Evolutionary conservation across 2,329 filamentous ascomycete genomes (phyloP), one percentile per base, ranked within the genome.

Genomic region (Myriangium duriaei): DNA sequence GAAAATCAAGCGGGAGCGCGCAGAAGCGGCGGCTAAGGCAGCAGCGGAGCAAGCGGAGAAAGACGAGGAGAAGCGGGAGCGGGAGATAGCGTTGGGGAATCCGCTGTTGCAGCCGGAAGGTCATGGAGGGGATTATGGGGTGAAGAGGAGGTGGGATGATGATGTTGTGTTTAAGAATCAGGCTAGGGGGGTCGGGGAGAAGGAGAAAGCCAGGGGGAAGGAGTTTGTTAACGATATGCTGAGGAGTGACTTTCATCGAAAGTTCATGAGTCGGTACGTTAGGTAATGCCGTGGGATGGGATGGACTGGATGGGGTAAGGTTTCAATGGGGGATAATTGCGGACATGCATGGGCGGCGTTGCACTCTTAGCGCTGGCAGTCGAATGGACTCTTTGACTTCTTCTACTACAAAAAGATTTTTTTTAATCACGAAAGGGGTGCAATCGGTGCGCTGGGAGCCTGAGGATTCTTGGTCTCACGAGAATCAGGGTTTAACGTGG

Each of bases 91-190:
- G 24, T 67, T 82, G 30, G 91, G 91, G 5, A 98, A 98, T 57
- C 91, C 91, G 28, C 64, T 98, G 36, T 71, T 98, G 40, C 95
- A 96, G 50, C 56, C 71, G 1, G 82, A 83, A 57, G 46, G 45
- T 19, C n/a, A n/a, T n/a, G 21, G 7, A n/a, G 46, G 51, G 32
- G 86, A 94, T 50, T 96, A 92, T 57, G 86, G 79, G 42, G 79
- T 95, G 53, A 95, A 94, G 70, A 69, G 84, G 49, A 65, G 87
- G 50, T 98, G 91, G 91, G 91, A 98, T 51, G 91, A 98, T 52
- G 91, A 98, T 57, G 91, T 98, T 10, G 87, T 98, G 2, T 98
- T 98, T 65, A 96, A 94, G 68, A 98, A 98, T 60, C 91, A 98
- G 64, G 91, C 88, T 21, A 74, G 91, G 42, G 91, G 88, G 6